phyloP scores from a whole-genome alignment of 2,329 filamentous ascomycete genomes.

The Epichloe brachyelytri region DNA sequence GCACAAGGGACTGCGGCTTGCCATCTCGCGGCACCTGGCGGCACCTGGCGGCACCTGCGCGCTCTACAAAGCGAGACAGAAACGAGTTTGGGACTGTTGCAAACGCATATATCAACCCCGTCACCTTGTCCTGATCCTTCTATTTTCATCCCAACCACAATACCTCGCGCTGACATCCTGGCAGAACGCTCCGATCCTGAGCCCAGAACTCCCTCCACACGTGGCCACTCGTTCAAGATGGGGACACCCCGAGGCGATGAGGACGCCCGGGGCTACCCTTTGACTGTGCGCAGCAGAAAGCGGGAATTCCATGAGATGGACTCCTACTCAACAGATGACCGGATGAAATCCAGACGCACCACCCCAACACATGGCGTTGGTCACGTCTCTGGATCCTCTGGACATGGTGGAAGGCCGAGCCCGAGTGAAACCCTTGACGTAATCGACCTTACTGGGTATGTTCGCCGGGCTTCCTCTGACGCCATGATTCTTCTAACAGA shows the following conservation, averaged over 20 bases:
- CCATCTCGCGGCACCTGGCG: neutral
- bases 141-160: neutral
- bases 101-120: neutral
- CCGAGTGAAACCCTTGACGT: slow-evolving; percentile 13
- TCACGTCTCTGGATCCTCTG: neutral
- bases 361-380: slow-evolving; percentile 10
- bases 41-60: neutral
- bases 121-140: neutral
- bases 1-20: neutral
- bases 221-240: neutral
- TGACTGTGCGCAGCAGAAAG: slow-evolving; percentile 18
- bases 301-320: slow-evolving; percentile 13
- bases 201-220: neutral
- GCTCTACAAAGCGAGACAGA: neutral
- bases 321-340: slow-evolving; percentile 6
- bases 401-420: neutral
- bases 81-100: neutral
- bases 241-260: neutral
- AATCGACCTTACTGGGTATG: slow-evolving; percentile 31
- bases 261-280: slow-evolving; percentile 4
- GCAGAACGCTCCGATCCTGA: neutral
- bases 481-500: neutral
- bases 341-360: slow-evolving; percentile 22
- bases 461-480: neutral
- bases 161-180: neutral